phyloP scores from a whole-genome alignment of 257 asterid species.

The Phtheirospermum japonicum region DNA sequence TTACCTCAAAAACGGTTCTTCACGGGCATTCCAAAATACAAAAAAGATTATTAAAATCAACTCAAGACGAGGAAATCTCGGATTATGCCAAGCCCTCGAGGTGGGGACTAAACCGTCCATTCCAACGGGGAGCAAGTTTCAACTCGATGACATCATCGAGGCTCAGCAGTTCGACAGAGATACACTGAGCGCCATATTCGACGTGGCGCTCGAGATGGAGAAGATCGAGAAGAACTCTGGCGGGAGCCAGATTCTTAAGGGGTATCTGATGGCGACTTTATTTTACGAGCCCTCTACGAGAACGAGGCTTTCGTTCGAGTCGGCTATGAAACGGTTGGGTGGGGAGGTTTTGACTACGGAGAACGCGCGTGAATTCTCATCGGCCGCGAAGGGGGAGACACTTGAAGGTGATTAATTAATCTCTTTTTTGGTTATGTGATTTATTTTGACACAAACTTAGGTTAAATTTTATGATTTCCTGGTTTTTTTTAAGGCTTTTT shows the following conservation, averaged over 20 bases:
- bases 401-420: constrained; percentile 65
- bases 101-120: constrained; percentile 39
- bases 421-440: not conserved
- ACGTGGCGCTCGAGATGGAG: constrained; percentile 90
- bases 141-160: constrained; percentile 74
- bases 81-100: constrained; percentile 47
- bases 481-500: too few species aligned
- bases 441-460: too few species aligned
- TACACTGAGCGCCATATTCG: constrained; percentile 74
- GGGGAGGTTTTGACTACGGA: constrained; percentile 93
- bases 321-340: constrained; percentile 87
- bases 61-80: constrained; percentile 25
- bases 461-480: too few species aligned
- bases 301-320: constrained; percentile 95
- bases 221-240: constrained; percentile 69
- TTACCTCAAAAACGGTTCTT: not conserved
- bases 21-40: constrained; percentile 20
- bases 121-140: constrained; percentile 54
- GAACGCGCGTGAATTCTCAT: constrained; percentile 93
- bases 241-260: constrained; percentile 72
- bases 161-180: constrained; percentile 89
- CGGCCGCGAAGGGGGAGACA: constrained; percentile 97
- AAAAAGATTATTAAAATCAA: constrained; percentile 21
- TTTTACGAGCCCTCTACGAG: constrained; percentile 96
- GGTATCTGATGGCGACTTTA: constrained; percentile 86